phyloP scores from a whole-genome alignment of 495 filamentous ascomycete genomes.

The Podospora conica region DNA sequence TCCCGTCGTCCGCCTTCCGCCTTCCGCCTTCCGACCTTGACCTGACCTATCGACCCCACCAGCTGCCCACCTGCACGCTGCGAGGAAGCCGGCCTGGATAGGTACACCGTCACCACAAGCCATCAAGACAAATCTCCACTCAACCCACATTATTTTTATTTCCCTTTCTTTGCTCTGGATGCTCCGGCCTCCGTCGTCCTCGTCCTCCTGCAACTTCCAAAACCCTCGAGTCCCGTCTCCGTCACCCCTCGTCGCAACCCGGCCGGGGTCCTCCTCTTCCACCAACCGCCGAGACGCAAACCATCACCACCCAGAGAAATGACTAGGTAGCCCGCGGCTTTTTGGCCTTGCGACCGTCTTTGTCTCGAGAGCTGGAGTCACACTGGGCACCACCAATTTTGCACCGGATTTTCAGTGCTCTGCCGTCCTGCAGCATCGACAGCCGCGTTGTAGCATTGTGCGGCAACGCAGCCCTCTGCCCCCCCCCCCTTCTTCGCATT shows the following conservation, averaged over 20 bases:
- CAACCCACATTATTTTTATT: slow-evolving; percentile 31
- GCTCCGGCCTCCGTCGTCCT: not conserved
- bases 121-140: slow-evolving; percentile 27
- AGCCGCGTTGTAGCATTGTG: slow-evolving; percentile 10
- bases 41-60: slow-evolving; percentile 18
- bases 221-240: not conserved
- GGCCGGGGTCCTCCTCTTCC: slow-evolving; percentile 21
- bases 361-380: slow-evolving; percentile 19
- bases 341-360: slow-evolving; percentile 20
- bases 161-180: slow-evolving; percentile 5
- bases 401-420: slow-evolving; percentile 4
- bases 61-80: slow-evolving; percentile 11
- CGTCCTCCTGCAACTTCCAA: not conserved
- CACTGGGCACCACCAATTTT: slow-evolving; percentile 4
- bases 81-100: slow-evolving; percentile 12
- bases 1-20: slow-evolving; percentile 13
- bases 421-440: slow-evolving; percentile 16
- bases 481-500: slow-evolving; percentile 4
- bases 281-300: slow-evolving; percentile 18
- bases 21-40: slow-evolving; percentile 6
- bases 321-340: slow-evolving; percentile 22
- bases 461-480: slow-evolving; percentile 10
- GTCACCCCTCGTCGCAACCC: slow-evolving; percentile 17
- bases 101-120: slow-evolving; percentile 13
- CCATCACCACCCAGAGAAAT: slow-evolving; percentile 21